Evolutionary conservation across 208 protist genomes (phyloP).

Genomic region (Leishmania braziliensis): DNA sequence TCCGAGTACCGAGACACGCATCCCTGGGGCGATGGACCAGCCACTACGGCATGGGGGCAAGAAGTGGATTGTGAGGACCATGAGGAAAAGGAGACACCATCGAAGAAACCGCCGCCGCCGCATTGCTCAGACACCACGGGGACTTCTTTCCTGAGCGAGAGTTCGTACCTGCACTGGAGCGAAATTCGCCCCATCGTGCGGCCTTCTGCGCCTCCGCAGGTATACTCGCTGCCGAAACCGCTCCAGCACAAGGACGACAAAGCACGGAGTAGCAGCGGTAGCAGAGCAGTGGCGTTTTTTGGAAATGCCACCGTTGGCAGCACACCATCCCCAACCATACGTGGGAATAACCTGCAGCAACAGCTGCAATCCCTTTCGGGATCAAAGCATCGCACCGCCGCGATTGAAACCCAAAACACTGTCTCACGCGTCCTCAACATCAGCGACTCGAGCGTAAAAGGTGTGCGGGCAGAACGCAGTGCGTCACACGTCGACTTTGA

Average conservation of each 20-base stretch:
- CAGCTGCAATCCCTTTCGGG: slow-evolving; percentile 9
- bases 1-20: neutral
- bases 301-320: slow-evolving; percentile 1
- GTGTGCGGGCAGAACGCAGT: slow-evolving; percentile 16
- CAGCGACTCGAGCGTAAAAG: slow-evolving; percentile 31
- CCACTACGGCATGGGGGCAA: neutral
- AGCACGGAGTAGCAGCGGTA: slow-evolving; percentile 7
- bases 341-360: slow-evolving; percentile 5
- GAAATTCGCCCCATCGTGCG: slow-evolving; percentile 20
- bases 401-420: slow-evolving; percentile 5
- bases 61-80: neutral
- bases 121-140: slow-evolving; percentile 21
- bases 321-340: slow-evolving; percentile 13
- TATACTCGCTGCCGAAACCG: neutral
- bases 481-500: slow-evolving; percentile 31
- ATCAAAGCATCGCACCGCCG: slow-evolving; percentile 7
- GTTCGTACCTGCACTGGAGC: slow-evolving; percentile 33
- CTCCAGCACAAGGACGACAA: neutral
- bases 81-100: slow-evolving; percentile 5
- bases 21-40: neutral
- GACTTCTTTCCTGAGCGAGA: slow-evolving; percentile 29
- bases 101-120: neutral
- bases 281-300: slow-evolving; percentile 8
- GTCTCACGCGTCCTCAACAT: slow-evolving; percentile 30
- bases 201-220: neutral